Conservation (phyloP, 768 basidiomycete species). For the Butyriboletus loyo region DNA sequence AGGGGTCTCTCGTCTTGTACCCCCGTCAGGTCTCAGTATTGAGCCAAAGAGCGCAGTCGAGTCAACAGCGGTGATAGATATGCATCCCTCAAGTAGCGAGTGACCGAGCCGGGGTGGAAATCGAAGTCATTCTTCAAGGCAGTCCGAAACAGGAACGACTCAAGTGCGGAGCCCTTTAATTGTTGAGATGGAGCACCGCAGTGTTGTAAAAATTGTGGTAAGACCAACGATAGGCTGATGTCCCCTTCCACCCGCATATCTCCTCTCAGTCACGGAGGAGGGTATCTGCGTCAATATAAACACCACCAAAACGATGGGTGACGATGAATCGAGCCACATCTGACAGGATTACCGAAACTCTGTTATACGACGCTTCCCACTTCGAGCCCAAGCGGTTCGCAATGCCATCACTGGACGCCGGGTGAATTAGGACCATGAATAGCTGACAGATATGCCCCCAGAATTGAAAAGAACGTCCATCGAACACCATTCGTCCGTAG, state of each 20-base stretch:
- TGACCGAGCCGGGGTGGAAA: conserved; percentile 94
- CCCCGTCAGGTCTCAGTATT: conserved; percentile 87
- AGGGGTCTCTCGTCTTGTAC: conserved; percentile 89
- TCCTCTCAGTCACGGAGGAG: conserved; percentile 96
- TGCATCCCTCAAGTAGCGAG: conserved; percentile 80
- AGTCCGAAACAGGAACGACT: conserved; percentile 88
- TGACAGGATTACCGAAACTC: conserved; percentile 86
- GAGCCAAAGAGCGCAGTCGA: conserved; percentile 86
- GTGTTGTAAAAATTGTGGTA: conserved; percentile 90
- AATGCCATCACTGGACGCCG: conserved; percentile 7
- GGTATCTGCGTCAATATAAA: conserved; percentile 93
- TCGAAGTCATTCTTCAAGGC: conserved; percentile 88
- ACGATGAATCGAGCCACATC: conserved; percentile 97
- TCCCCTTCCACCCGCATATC: conserved; percentile 91
- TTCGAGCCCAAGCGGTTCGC: conserved; percentile 54
- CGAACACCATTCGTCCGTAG: conserved; percentile 84
- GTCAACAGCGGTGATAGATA: conserved; percentile 72
- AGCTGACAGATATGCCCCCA: conserved; percentile 72
- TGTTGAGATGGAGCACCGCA: conserved; percentile 86
- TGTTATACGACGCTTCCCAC: conserved; percentile 62
- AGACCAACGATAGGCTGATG: conserved; percentile 96
- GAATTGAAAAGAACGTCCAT: conserved; percentile 84
- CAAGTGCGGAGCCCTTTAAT: conserved; percentile 84
- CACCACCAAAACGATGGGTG: conserved; percentile 90
- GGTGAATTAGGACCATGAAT: conserved; percentile 35